These are phyloP conservation scores for Prototheca stagnorum DNA, from an alignment of 163 green algal genomes.

Conservation along the genomic window DNA sequence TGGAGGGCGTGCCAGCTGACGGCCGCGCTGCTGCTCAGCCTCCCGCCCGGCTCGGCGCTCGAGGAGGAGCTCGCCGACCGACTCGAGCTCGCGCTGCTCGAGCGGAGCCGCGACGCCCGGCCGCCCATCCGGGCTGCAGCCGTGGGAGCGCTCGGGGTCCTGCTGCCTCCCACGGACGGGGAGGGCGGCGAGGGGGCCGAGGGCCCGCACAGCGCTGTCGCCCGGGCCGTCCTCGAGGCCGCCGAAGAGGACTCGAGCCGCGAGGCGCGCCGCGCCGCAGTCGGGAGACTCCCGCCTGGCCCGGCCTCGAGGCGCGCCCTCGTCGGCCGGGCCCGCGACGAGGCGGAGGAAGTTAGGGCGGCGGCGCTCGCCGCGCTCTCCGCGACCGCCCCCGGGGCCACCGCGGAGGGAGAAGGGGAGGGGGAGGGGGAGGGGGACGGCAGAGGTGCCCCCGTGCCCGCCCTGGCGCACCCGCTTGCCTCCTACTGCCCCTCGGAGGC, in stretches of 20 bases:
- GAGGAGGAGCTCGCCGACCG: slow-evolving; percentile 23
- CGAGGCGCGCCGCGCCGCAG: slow-evolving; percentile 26
- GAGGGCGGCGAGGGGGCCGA: slow-evolving; percentile 26
- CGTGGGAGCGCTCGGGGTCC: slow-evolving; percentile 23
- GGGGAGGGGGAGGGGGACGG: too few species aligned
- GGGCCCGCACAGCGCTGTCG: slow-evolving; percentile 15
- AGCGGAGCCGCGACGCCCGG: slow-evolving; percentile 30
- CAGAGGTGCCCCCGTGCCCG: too few species aligned
- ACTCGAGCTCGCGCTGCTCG: slow-evolving; percentile 30
- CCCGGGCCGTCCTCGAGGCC: slow-evolving; percentile 11
- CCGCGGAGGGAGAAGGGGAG: too few species aligned
- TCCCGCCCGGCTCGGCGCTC: slow-evolving; percentile 23
- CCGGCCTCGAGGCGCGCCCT: slow-evolving; percentile 5
- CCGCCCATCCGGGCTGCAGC: slow-evolving; percentile 35
- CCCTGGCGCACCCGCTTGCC: too few species aligned
- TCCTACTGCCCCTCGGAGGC: too few species aligned
- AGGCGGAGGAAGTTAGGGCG: slow-evolving; percentile 33
- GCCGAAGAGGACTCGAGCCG: slow-evolving; percentile 22
- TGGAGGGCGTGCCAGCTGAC: slow-evolving; percentile 27
- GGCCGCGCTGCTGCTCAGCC: slow-evolving; percentile 19
- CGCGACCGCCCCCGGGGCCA: too few species aligned
- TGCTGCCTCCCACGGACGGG: too few species aligned
- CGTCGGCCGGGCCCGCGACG: slow-evolving; percentile 18
- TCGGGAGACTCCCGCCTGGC: slow-evolving; percentile 18
- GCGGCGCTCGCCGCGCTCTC: too few species aligned